Conservation (phyloP, 495 filamentous ascomycete species). For the Neohortaea acidophila region DNA sequence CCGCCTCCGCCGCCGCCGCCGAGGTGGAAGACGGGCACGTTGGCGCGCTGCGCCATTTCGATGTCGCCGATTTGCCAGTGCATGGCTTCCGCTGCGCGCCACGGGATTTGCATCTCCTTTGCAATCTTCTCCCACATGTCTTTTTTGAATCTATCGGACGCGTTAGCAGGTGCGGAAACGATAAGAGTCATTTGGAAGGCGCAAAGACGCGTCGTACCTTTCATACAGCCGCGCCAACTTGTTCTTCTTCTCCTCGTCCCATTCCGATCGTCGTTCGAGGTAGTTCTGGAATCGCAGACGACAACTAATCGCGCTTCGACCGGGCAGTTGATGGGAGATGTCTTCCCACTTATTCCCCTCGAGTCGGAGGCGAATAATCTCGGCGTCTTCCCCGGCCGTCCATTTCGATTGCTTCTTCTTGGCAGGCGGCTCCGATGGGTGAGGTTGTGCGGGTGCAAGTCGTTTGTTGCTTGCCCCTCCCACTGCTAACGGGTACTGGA, state of each 20-base stretch:
- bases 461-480: conserved; percentile 30
- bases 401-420: conserved; percentile 90
- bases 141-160: conserved; percentile 63
- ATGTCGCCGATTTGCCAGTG: conserved; percentile 91
- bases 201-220: conserved; percentile 44
- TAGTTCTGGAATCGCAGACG: conserved; percentile 96
- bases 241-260: conserved; percentile 96
- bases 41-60: conserved; percentile 57
- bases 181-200: not conserved
- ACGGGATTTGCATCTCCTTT: conserved; percentile 89
- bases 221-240: conserved; percentile 89
- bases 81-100: conserved; percentile 92
- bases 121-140: conserved; percentile 95
- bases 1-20: not conserved
- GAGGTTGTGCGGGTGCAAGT: conserved; percentile 27
- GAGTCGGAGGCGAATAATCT: conserved; percentile 78
- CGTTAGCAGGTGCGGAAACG: not conserved
- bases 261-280: conserved; percentile 73
- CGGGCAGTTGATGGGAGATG: conserved; percentile 77
- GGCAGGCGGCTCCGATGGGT: conserved; percentile 55
- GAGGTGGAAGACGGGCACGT: conserved; percentile 29
- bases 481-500: not conserved
- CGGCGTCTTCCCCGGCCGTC: conserved; percentile 75
- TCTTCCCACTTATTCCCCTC: conserved; percentile 97
- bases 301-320: conserved; percentile 83